Percentiles rank a stretch among this genome's conserved stretches.
These are phyloP conservation scores for Fusarium irregulare DNA, from an alignment of 2,329 filamentous ascomycete genomes.

Conservation along the genomic window DNA sequence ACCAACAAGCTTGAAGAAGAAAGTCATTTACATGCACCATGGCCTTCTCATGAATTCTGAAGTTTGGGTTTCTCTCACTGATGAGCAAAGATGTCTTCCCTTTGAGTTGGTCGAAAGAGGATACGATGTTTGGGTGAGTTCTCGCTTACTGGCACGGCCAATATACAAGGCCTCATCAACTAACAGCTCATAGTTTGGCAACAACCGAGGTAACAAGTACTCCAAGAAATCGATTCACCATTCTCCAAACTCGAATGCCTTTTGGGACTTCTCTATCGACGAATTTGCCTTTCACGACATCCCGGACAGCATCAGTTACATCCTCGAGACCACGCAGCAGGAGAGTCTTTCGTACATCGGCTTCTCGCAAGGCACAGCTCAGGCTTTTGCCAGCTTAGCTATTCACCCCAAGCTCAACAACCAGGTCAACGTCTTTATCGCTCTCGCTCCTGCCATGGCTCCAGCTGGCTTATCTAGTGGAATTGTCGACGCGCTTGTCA, in stretches of 20 bases:
- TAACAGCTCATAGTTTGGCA: slow-evolving; percentile 75
- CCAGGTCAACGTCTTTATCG: slow-evolving; percentile 96
- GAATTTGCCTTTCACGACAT: slow-evolving; percentile 99
- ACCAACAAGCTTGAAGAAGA: slow-evolving; percentile 76
- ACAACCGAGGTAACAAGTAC: slow-evolving; percentile 99
- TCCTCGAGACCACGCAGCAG: slow-evolving; percentile 84
- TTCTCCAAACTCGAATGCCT: slow-evolving; percentile 79
- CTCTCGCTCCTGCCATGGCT: slow-evolving; percentile 94
- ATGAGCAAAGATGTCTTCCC: slow-evolving; percentile 85
- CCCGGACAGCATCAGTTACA: slow-evolving; percentile 92
- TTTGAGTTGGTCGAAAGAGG: slow-evolving; percentile 90
- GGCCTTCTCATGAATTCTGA: slow-evolving; percentile 98
- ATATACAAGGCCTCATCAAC: slow-evolving; percentile 5
- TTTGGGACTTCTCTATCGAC: slow-evolving; percentile 99
- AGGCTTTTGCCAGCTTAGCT: slow-evolving; percentile 92
- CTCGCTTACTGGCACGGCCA: not conserved
- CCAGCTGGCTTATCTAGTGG: slow-evolving; percentile 90
- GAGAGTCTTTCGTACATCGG: slow-evolving; percentile 93
- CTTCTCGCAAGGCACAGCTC: slow-evolving; percentile 96
- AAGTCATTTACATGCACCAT: slow-evolving; percentile 93
- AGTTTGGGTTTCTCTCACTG: slow-evolving; percentile 94
- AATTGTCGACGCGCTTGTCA: slow-evolving; percentile 91
- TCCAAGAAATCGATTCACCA: slow-evolving; percentile 89
- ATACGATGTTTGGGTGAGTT: slow-evolving; percentile 90
- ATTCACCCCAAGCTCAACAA: slow-evolving; percentile 93